phyloP scores from a whole-genome alignment of 2,329 filamentous ascomycete genomes.

The Penicillium sp. region DNA sequence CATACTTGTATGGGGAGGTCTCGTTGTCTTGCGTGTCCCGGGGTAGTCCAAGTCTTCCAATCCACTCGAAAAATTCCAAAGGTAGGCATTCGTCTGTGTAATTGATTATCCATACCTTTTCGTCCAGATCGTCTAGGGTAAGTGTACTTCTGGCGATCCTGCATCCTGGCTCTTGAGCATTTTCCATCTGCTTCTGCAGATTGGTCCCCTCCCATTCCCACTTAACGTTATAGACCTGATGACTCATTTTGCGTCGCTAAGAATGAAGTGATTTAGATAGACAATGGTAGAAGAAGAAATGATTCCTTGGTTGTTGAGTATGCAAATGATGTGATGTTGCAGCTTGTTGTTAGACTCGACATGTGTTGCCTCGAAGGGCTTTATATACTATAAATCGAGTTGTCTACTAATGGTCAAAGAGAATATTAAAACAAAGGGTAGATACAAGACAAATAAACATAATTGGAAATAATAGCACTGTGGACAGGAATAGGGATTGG shows the following conservation, averaged over 20 bases:
- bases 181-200: background rate
- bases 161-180: background rate
- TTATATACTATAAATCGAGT: background rate
- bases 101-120: background rate
- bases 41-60: background rate
- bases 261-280: background rate
- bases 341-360: background rate
- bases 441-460: background rate
- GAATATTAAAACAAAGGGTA: background rate
- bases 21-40: background rate
- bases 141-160: background rate
- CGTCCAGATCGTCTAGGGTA: background rate
- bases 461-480: background rate
- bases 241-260: background rate
- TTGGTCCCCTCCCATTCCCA: background rate
- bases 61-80: background rate
- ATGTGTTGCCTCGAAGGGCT: background rate
- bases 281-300: background rate
- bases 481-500: background rate
- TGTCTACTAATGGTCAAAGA: background rate
- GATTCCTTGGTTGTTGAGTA: background rate
- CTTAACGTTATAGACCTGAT: background rate
- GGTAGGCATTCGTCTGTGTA: background rate
- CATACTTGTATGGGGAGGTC: background rate
- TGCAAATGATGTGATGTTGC: background rate